Evolutionary conservation across 2,329 filamentous ascomycete genomes (phyloP), one percentile per base, ranked within the genome.

Genomic region (Pleochaeta shiraiana): DNA sequence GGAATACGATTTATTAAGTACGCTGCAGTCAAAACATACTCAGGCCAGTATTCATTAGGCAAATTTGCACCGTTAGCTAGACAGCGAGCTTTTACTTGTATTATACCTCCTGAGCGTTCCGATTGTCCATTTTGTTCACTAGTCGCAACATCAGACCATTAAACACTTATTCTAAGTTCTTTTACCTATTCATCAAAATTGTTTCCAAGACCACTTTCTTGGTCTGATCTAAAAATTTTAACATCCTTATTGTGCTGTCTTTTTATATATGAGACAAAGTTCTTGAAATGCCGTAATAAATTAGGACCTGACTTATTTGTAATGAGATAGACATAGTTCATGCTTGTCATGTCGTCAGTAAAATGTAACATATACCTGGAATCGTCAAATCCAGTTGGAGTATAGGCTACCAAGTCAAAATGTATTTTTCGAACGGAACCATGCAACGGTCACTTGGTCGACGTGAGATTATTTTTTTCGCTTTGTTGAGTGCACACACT

Each of bases 401-500:
- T 28, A 33, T 60, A 60, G 2, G 24, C 19, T 3, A 60, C 31
- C 21, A 60, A 37, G 28, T 60, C 57, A 60, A 60, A 60, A 33
- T 60, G 57, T 11, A 60, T 30, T 37, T n/a, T 33, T 60, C 57
- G 57, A 60, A 60, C 21, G 57, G 57, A 33, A 60, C 28, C 19
- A 14, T 4, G 37, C n/a, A 2, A 60, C 57, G 57, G n/a, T 60
- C 57, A 12, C n/a, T 34, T 34, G 57, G 57, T 60, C 57, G 24
- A n/a, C 28, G 28, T 24, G 28, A 60, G 34, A 60, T 37, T 4
- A 60, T n/a, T 34, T 60, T 37, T 37, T 28, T 60, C 2, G 57
- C 57, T 60, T 60, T 60, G 21, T 60, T 60, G 14, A 60, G 57
- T 60, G 57, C 57, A 60, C 57, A 60, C n/a, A 28, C 57, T 34